phyloP scores from a whole-genome alignment of 331 rosid species.

The Acacia pycnantha region DNA sequence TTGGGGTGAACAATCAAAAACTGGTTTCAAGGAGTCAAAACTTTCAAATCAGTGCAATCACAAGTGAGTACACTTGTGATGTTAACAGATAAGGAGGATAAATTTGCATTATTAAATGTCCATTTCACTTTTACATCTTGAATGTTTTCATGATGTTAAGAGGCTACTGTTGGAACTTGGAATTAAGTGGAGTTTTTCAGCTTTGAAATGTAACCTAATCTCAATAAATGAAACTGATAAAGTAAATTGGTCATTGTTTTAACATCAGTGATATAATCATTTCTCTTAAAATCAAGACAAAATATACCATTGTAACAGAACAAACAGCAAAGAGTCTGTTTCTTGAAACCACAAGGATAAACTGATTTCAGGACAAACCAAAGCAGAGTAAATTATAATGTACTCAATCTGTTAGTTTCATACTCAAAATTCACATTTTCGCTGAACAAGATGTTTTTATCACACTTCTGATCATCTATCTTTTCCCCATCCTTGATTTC shows the following conservation, averaged over 20 bases:
- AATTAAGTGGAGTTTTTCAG: not conserved
- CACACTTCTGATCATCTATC: constrained; percentile 18
- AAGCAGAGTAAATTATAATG: not conserved
- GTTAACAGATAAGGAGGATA: not conserved
- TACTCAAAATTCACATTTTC: not conserved
- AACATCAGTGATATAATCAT: not conserved
- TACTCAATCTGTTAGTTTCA: not conserved
- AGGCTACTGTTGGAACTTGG: not conserved
- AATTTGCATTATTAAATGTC: not conserved
- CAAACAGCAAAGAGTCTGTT: not conserved
- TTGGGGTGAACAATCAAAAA: constrained; percentile 69
- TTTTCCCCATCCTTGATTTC: not conserved
- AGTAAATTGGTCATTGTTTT: not conserved
- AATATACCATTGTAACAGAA: not conserved
- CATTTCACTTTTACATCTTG: not conserved
- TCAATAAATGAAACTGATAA: not conserved
- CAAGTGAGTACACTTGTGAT: constrained; percentile 47
- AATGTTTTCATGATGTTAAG: not conserved
- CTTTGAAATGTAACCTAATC: not conserved
- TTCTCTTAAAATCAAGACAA: not conserved
- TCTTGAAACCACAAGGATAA: not conserved
- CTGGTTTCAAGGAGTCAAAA: constrained; percentile 67
- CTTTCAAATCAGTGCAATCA: constrained; percentile 81
- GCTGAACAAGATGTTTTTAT: not conserved
- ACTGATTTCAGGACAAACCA: not conserved